Evolutionary conservation across 2,329 filamentous ascomycete genomes (phyloP).

Genomic region (Ceratocystis diversiconidia): DNA sequence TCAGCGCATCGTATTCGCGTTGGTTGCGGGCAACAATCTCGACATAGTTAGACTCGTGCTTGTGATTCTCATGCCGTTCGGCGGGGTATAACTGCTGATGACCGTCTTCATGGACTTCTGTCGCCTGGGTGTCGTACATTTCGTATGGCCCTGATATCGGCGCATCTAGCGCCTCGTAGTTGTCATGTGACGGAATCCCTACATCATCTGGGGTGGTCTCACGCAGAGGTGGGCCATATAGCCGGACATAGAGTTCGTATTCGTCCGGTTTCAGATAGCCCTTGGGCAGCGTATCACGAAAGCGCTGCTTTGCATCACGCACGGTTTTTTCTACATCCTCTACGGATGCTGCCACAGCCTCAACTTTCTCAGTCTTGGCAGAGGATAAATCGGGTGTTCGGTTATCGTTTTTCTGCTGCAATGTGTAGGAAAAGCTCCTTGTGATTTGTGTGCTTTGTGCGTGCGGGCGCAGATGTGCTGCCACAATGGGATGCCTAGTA

Average conservation of each 20-base stretch:
- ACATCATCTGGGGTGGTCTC: constrained; percentile 47
- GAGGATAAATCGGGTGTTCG: background rate
- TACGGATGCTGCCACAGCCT: background rate
- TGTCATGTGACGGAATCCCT: constrained; percentile 30
- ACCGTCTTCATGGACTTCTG: constrained; percentile 12
- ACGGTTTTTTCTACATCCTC: constrained; percentile 47
- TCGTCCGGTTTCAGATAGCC: constrained; percentile 57
- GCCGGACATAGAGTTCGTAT: constrained; percentile 58
- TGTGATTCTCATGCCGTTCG: constrained; percentile 4
- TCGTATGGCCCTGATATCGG: constrained; percentile 10
- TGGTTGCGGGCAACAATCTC: constrained; percentile 37
- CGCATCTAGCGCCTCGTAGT: constrained; percentile 18
- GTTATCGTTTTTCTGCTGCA: constrained; percentile 2
- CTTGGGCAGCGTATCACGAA: constrained; percentile 62
- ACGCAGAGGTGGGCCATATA: constrained; percentile 64
- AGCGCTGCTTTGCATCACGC: constrained; percentile 56
- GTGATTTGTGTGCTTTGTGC: background rate
- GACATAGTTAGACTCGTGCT: constrained; percentile 26
- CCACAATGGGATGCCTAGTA: background rate
- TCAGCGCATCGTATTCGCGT: constrained; percentile 41
- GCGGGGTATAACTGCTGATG: constrained; percentile 11
- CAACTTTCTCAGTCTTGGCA: background rate
- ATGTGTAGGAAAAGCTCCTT: background rate
- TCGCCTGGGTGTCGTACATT: constrained; percentile 5
- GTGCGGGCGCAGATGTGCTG: background rate